Base-by-base conservation (phyloP, 805 yeast genomes). In the Starmerella asiatica region DNA sequence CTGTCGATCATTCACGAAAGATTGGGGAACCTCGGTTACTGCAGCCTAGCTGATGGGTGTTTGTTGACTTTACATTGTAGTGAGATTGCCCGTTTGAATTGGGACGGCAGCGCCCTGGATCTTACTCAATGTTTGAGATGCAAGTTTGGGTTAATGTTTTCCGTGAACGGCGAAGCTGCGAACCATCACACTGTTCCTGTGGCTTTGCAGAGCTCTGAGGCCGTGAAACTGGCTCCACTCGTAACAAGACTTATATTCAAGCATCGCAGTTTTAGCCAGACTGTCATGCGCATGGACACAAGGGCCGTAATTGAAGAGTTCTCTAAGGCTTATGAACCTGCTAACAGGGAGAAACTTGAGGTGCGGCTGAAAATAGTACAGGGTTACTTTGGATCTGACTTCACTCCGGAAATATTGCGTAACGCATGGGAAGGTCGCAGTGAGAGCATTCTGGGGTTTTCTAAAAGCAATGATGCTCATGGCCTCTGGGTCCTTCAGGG, bases 61-160 rank as follows among this genome's bases (percentile, higher is more conserved):
- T 76, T 86, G 44, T 61, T 91, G 37, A 63, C 65, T 15, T 59
- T 79, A 21, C 63, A 78, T 0, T 79, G 84, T 48, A 62, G 64
- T 7, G 65, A 70, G 16, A 59, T 80, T 26, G 61, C 73, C 14
- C 49, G 60, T 1, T 57, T 70, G 21, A 60, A 65, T 17, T 56
- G 63, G 42, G 47, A 52, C 12, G 67, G 67, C 4, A 67, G 79
- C 2, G 86, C 79, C 34, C 64, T 66, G 7, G 91, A 84, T 33
- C 56, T 88, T 34, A 68, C 83, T 7, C 97, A 88, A 52, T 67
- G 83, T 26, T 59, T 91, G 18, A 67, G 75, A 46, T 91, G 98
- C 55, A 68, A 80, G 8, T 84, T 78, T 51, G 93, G 84, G 33
- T 67, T 82, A 37, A 59, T 64, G 2, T 62, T 85, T 3, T 62